Evolutionary conservation across 768 basidiomycete species (phyloP), one percentile per base, ranked within the genome.

Genomic region (Collybiopsis luxurians): DNA sequence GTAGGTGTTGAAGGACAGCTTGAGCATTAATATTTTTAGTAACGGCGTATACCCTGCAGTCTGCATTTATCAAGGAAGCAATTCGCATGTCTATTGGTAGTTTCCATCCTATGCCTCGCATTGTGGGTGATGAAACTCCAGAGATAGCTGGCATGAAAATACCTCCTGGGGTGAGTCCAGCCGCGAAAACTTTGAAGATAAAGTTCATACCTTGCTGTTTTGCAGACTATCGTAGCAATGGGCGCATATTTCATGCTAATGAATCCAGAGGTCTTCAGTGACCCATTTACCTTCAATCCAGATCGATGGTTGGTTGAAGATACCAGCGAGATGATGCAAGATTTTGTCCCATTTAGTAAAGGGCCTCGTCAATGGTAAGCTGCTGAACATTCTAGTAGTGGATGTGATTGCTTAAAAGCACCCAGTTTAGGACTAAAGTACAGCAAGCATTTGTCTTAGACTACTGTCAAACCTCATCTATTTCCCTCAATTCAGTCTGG

Each of bases 151-250:
- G 75, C 1, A 52, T 55, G 4, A 45, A 62, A 13, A 63, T 79
- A 46, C 78, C 78, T 19, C 67, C 68, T 6, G 75, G 75, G 2
- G 78, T 78, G 56, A 51, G 28, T 34, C n/a, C n/a, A n/a, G n/a
- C n/a, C n/a, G n/a, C n/a, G n/a, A n/a, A n/a, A n/a, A n/a, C n/a
- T n/a, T n/a, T n/a, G n/a, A n/a, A n/a, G n/a, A n/a, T n/a, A n/a
- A n/a, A n/a, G n/a, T n/a, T n/a, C n/a, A n/a, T n/a, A n/a, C n/a
- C n/a, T n/a, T n/a, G n/a, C n/a, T 9, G 45, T 49, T 27, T 51
- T n/a, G n/a, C n/a, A 80, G 79, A 72, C 77, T 19, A 59, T 75
- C 2, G 76, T 80, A 12, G 71, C 73, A 21, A 73, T 73, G 64
- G 69, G 48, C 17, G n/a, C n/a, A n/a, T n/a, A n/a, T n/a, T n/a